These are phyloP conservation scores for Tardiomyces depauwii DNA, from an alignment of 1,139 yeast genomes.

Conservation along the genomic window DNA sequence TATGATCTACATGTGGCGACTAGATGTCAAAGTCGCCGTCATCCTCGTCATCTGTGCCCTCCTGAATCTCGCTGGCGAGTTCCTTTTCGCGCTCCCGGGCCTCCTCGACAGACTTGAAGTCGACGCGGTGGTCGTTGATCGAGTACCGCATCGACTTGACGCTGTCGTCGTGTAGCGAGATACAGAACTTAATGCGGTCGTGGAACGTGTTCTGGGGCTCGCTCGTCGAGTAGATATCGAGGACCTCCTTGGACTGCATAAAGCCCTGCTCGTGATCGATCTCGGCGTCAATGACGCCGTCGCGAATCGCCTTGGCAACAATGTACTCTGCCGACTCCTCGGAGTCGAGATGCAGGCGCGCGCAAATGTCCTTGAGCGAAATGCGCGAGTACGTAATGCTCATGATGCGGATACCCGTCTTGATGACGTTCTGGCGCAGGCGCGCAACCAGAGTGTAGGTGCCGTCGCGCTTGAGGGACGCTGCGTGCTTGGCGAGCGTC, in stretches of 20 bases:
- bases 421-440: slow-evolving; percentile 92
- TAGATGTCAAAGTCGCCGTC: slow-evolving; percentile 29
- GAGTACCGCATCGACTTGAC: slow-evolving; percentile 96
- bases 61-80: slow-evolving; percentile 32
- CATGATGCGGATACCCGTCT: slow-evolving; percentile 92
- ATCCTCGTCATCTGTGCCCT: slow-evolving; percentile 30
- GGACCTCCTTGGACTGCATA: slow-evolving; percentile 81
- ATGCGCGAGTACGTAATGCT: slow-evolving; percentile 86
- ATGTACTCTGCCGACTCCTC: slow-evolving; percentile 96
- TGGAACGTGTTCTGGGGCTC: slow-evolving; percentile 85
- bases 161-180: slow-evolving; percentile 80
- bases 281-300: slow-evolving; percentile 93
- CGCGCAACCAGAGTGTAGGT: slow-evolving; percentile 78
- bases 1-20: too few species aligned
- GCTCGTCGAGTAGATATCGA: slow-evolving; percentile 78
- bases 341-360: slow-evolving; percentile 81
- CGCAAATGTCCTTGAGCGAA: slow-evolving; percentile 81
- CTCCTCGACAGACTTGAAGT: slow-evolving; percentile 44
- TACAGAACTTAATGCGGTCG: slow-evolving; percentile 88
- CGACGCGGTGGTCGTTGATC: slow-evolving; percentile 35
- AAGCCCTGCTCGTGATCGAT: slow-evolving; percentile 86
- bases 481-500: slow-evolving; percentile 57
- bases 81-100: slow-evolving; percentile 47
- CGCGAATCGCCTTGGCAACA: slow-evolving; percentile 93
- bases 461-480: slow-evolving; percentile 59